These are phyloP conservation scores for Mycena chlorophos DNA, from an alignment of 768 basidiomycete species.

Conservation along the genomic window DNA sequence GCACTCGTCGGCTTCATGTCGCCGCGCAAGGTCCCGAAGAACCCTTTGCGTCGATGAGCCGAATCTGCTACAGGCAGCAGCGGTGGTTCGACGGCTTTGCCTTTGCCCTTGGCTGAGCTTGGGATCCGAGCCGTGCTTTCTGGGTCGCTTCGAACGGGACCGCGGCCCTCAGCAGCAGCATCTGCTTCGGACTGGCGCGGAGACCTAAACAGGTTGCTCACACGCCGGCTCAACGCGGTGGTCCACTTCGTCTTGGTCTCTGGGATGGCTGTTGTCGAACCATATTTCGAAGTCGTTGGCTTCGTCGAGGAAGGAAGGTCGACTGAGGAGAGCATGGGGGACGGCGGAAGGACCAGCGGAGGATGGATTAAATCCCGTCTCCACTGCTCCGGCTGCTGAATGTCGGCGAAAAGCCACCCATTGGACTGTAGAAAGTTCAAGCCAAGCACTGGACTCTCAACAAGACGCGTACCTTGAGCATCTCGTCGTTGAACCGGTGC, in stretches of 20 bases:
- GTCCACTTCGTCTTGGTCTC: conserved; percentile 12
- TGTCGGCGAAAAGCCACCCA: conserved; percentile 12
- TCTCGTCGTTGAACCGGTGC: conserved; percentile 1
- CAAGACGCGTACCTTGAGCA: conserved; percentile 4
- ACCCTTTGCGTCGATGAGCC: not conserved
- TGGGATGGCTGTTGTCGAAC: conserved; percentile 13
- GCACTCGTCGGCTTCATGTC: not conserved
- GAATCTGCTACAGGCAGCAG: not conserved
- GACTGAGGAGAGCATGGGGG: not conserved
- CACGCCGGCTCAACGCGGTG: conserved; percentile 2
- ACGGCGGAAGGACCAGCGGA: not conserved
- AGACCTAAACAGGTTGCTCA: conserved; percentile 14
- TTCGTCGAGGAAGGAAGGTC: not conserved
- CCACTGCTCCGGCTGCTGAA: conserved; percentile 16
- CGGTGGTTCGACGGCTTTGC: not conserved
- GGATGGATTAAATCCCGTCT: conserved; percentile 1
- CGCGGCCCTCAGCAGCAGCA: not conserved
- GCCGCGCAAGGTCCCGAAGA: not conserved
- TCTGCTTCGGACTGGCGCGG: not conserved
- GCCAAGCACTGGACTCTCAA: not conserved
- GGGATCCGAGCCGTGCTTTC: too few relatives aligned
- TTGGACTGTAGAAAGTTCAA: not conserved
- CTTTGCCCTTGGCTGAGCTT: not conserved
- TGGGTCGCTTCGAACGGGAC: not conserved
- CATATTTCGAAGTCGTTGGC: conserved; percentile 5